phyloP scores from a whole-genome alignment of 2,329 filamentous ascomycete genomes.

The Fusarium sp. region DNA sequence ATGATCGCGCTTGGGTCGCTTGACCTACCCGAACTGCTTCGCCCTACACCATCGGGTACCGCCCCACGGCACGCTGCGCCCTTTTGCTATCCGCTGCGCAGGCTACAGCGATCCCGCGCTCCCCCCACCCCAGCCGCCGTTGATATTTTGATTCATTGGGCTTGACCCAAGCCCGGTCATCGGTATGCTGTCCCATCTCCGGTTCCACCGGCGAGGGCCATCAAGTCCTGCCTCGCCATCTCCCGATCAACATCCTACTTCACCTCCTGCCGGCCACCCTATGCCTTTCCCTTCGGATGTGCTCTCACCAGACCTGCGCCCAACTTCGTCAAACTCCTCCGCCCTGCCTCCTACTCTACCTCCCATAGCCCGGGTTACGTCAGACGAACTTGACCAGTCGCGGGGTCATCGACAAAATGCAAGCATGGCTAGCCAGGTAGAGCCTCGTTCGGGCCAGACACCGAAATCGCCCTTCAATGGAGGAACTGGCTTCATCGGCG shows the following conservation, averaged over 20 bases:
- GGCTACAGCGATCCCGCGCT: constrained; percentile 31
- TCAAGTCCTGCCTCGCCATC: constrained; percentile 70
- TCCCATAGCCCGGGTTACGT: constrained; percentile 66
- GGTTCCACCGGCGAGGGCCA: constrained; percentile 71
- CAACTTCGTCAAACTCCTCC: constrained; percentile 55
- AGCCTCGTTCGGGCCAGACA: constrained; percentile 46
- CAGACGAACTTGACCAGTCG: constrained; percentile 54
- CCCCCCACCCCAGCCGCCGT: constrained; percentile 38
- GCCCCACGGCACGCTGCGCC: constrained; percentile 41
- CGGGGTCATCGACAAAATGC: constrained; percentile 46
- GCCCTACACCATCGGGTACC: constrained; percentile 35
- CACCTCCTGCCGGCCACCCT: constrained; percentile 56
- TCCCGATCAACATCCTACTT: constrained; percentile 64
- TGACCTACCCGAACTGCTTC: constrained; percentile 31
- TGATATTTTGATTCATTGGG: constrained; percentile 42
- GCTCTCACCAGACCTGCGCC: constrained; percentile 54
- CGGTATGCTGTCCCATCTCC: constrained; percentile 68
- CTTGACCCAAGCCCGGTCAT: constrained; percentile 38
- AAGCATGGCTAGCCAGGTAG: constrained; percentile 41
- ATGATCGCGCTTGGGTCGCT: constrained; percentile 47
- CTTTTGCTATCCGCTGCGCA: constrained; percentile 37
- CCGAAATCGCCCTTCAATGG: constrained; percentile 55
- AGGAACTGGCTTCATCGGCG: constrained; percentile 68
- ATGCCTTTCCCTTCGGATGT: constrained; percentile 61
- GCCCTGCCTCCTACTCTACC: constrained; percentile 65